Evolutionary conservation across 495 filamentous ascomycete genomes (phyloP).

Genomic region (Penicillium ochrochloron): DNA sequence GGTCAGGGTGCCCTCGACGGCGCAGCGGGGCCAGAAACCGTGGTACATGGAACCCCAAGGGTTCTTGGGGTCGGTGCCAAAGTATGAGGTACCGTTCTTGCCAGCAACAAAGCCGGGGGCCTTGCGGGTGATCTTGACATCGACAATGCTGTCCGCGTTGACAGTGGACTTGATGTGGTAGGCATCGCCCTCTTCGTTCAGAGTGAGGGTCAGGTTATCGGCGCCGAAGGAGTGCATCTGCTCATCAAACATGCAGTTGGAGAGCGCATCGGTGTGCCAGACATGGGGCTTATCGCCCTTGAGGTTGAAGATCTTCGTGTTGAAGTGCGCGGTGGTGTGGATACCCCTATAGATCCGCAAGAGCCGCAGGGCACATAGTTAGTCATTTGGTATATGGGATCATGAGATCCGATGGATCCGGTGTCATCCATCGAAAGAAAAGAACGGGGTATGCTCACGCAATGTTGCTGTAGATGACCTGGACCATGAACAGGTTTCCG

Average conservation of each 20-base stretch:
- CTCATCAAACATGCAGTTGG: conserved; percentile 80
- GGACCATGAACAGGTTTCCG: conserved; percentile 76
- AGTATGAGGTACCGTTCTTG: conserved; percentile 82
- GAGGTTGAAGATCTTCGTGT: conserved; percentile 84
- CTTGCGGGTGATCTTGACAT: conserved; percentile 75
- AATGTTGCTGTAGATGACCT: conserved; percentile 98
- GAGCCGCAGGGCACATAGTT: not conserved
- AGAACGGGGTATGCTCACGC: conserved; percentile 63
- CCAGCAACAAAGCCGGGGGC: conserved; percentile 86
- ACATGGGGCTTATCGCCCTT: conserved; percentile 67
- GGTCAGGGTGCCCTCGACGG: conserved; percentile 78
- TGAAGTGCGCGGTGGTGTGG: conserved; percentile 89
- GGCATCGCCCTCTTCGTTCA: conserved; percentile 79
- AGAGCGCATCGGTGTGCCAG: conserved; percentile 79
- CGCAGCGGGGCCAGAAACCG: conserved; percentile 88
- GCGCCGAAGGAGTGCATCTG: conserved; percentile 82
- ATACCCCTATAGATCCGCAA: conserved; percentile 65
- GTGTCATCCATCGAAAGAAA: not conserved
- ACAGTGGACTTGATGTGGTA: conserved; percentile 86
- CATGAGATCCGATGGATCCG: not conserved
- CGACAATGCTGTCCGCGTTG: conserved; percentile 76
- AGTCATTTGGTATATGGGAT: not conserved
- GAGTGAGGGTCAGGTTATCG: conserved; percentile 76
- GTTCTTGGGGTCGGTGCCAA: conserved; percentile 78
- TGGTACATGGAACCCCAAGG: conserved; percentile 95